These are phyloP conservation scores for Leersia perrieri DNA, from an alignment of 176 grass and related monocot genomes.

Conservation along the genomic window DNA sequence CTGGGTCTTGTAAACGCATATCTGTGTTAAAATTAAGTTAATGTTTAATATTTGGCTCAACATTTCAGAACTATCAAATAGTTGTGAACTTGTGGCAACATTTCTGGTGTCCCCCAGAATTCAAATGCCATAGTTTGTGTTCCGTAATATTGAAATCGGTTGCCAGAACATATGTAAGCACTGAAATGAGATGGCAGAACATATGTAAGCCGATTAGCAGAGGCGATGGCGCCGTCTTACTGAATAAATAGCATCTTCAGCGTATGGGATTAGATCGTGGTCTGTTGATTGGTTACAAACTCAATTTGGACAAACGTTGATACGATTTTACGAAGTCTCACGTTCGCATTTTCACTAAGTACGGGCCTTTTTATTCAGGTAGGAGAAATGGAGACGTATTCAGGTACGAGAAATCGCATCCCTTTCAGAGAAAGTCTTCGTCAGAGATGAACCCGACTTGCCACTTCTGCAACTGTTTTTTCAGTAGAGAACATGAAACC, in stretches of 20 bases:
- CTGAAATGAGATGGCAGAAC: background rate
- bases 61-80: background rate
- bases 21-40: background rate
- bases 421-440: too few species aligned
- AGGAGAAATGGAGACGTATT: background rate
- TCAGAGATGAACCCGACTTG: too few species aligned
- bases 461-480: too few species aligned
- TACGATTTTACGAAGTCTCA: too few species aligned
- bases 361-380: background rate
- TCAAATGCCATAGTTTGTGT: background rate
- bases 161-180: background rate
- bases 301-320: background rate
- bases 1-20: background rate
- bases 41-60: background rate
- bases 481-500: too few species aligned
- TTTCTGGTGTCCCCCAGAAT: background rate
- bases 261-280: too few species aligned
- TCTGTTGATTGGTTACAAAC: background rate
- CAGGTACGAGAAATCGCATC: background rate
- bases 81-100: background rate
- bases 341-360: background rate
- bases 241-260: background rate
- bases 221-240: too few species aligned
- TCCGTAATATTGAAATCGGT: background rate
- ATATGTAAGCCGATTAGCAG: too few species aligned